Evolutionary conservation across 2,329 filamentous ascomycete genomes (phyloP).

Genomic region (Colletotrichum truncatum): DNA sequence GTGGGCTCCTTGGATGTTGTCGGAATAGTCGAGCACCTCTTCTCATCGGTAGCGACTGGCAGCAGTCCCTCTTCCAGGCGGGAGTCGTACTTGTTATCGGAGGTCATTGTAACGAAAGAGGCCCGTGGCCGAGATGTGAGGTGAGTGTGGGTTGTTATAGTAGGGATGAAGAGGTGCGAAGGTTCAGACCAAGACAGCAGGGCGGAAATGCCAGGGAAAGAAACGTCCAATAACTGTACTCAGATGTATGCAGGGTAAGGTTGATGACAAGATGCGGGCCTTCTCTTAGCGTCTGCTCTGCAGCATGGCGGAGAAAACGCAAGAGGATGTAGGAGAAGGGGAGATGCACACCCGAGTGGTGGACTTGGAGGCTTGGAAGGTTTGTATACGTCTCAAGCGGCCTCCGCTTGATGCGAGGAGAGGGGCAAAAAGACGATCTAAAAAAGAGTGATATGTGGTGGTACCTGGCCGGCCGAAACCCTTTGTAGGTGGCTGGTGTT

Average conservation of each 20-base stretch:
- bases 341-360: constrained; percentile 6
- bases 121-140: neutral
- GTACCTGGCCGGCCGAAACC: constrained; percentile 25
- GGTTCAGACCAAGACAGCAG: constrained; percentile 17
- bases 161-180: constrained; percentile 35
- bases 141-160: constrained; percentile 45
- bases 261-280: constrained; percentile 20
- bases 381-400: constrained; percentile 23
- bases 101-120: constrained; percentile 26
- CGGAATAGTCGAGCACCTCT: constrained; percentile 16
- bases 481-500: constrained; percentile 23
- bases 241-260: constrained; percentile 14
- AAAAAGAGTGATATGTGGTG: constrained; percentile 14
- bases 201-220: constrained; percentile 12
- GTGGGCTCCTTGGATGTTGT: constrained; percentile 11
- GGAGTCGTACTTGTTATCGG: constrained; percentile 28
- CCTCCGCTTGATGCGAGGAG: constrained; percentile 7
- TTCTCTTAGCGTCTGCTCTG: constrained; percentile 26
- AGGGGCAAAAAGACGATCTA: constrained; percentile 22
- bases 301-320: constrained; percentile 20
- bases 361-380: constrained; percentile 16
- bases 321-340: constrained; percentile 16
- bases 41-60: constrained; percentile 29
- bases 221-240: constrained; percentile 9
- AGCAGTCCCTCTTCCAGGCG: constrained; percentile 33